Base-by-base conservation (phyloP, 495 filamentous ascomycete species). In the Aspergillus nanangensis region DNA sequence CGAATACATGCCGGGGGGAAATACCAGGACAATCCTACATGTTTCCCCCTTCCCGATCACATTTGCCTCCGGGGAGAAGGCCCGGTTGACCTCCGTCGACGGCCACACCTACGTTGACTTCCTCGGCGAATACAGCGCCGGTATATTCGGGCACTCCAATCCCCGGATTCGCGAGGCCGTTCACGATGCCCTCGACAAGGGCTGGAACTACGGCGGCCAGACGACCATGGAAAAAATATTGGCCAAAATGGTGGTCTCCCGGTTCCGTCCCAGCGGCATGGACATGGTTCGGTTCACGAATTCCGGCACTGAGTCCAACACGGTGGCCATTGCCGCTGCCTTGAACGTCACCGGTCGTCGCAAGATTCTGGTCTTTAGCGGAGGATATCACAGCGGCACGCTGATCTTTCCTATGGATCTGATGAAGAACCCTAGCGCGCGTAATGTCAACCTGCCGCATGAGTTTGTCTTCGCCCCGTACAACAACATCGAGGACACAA, bases 21-120 rank as follows among this genome's bases (percentile, higher is more conserved):
- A 83, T 52, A 84, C 81, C 10, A 63, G 81, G 14, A 76, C 74
- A 2, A 61, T 81, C 2, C 65, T 84, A 0, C 70, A 82, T 57
- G 69, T 67, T n/a, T 56, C 55, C 3, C 80, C 81, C 0, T 84
- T 81, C 45, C 80, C 80, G 0, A 45, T 83, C 13, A 61, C 60
- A 51, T 65, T 75, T 60, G 58, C 52, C 41, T 66, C 43, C 19
- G 74, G 69, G 21, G 49, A 63, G 45, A 70, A 45, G 2, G 60
- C 58, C 41, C 62, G 50, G 18, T 50, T 76, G 23, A 64, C 38
- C 0, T 42, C 47, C 21, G 34, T 45, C 8, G 56, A 59, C 21
- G 52, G 56, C 3, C 39, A 53, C 17, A 66, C 50, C 48, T 79
- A 67, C 38, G 48, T 64, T 5, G 72, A 77, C 42, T 63, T 74